Percentiles rank a stretch among this genome's conserved stretches.
These are phyloP conservation scores for Claviceps maximensis DNA, from an alignment of 2,329 filamentous ascomycete species.

Conservation along the genomic window DNA sequence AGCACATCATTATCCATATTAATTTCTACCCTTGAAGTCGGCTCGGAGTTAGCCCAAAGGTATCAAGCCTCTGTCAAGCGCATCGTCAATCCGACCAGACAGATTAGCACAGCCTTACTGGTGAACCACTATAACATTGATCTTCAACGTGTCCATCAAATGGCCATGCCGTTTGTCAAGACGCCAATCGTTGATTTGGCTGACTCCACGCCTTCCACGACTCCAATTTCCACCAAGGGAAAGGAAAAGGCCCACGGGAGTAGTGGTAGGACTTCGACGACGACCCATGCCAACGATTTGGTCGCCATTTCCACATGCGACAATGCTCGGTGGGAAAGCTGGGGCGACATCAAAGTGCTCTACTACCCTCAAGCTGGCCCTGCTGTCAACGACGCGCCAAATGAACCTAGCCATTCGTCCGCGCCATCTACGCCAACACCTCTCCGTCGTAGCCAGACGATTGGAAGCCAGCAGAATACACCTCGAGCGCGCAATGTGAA, in stretches of 20 bases:
- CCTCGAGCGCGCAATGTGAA: slow-evolving; percentile 23
- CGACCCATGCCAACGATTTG: slow-evolving; percentile 72
- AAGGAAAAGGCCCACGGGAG: slow-evolving; percentile 52
- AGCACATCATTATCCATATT: slow-evolving; percentile 72
- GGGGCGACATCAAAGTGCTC: slow-evolving; percentile 65
- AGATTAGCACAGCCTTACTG: slow-evolving; percentile 60
- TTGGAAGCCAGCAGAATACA: slow-evolving; percentile 28
- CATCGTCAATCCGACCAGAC: slow-evolving; percentile 47
- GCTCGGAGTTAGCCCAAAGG: slow-evolving; percentile 76
- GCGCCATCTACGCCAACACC: slow-evolving; percentile 62
- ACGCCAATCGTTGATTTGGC: slow-evolving; percentile 41
- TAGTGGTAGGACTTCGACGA: slow-evolving; percentile 34
- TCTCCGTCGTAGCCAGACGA: slow-evolving; percentile 53
- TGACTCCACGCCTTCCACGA: slow-evolving; percentile 39
- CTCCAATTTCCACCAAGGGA: slow-evolving; percentile 50
- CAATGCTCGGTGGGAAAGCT: slow-evolving; percentile 53
- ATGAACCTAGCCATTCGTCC: slow-evolving; percentile 26
- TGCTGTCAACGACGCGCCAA: slow-evolving; percentile 6
- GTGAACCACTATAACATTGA: slow-evolving; percentile 75
- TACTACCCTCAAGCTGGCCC: slow-evolving; percentile 51
- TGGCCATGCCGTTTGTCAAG: slow-evolving; percentile 73
- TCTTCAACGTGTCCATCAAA: slow-evolving; percentile 68
- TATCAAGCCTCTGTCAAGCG: slow-evolving; percentile 84
- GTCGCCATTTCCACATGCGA: slow-evolving; percentile 56
- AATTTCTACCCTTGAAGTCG: slow-evolving; percentile 64